A percentile compares a stretch with the other conserved stretches of the same genome.
Evolutionary conservation across 192 early-diverging fungal genomes (phyloP).

Genomic region (Funneliformis mosseae): DNA sequence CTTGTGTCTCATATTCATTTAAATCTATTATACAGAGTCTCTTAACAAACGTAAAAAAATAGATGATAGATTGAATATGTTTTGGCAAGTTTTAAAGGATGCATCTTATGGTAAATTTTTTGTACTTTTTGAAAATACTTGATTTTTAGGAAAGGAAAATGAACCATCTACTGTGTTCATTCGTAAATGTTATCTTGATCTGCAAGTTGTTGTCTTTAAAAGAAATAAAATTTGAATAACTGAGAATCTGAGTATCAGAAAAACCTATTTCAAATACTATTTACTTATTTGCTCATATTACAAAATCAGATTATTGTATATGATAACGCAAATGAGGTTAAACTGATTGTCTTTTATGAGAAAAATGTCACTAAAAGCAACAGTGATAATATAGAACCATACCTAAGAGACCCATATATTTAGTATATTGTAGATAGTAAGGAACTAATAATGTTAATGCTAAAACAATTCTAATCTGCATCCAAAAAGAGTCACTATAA

Average conservation of each 20-base stretch:
- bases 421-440: conserved; percentile 27
- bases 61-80: neutral
- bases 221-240: neutral
- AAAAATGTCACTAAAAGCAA: neutral
- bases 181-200: conserved; percentile 9
- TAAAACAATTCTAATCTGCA: conserved; percentile 28
- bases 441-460: neutral
- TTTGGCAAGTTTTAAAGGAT: conserved; percentile 15
- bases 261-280: conserved; percentile 20
- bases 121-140: neutral
- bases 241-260: conserved; percentile 13
- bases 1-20: too few species aligned
- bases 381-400: neutral
- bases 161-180: neutral
- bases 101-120: neutral
- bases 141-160: neutral
- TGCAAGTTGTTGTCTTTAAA: neutral
- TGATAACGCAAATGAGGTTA: neutral
- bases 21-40: too few species aligned
- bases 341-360: neutral
- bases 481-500: neutral
- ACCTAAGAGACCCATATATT: neutral
- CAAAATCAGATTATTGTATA: conserved; percentile 3
- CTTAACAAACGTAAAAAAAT: too few species aligned
- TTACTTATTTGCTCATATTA: neutral